Percentiles rank a stretch among this genome's conserved stretches.
These are phyloP conservation scores for Penicillium sp. DNA, from an alignment of 2,329 filamentous ascomycete genomes.

Conservation along the genomic window DNA sequence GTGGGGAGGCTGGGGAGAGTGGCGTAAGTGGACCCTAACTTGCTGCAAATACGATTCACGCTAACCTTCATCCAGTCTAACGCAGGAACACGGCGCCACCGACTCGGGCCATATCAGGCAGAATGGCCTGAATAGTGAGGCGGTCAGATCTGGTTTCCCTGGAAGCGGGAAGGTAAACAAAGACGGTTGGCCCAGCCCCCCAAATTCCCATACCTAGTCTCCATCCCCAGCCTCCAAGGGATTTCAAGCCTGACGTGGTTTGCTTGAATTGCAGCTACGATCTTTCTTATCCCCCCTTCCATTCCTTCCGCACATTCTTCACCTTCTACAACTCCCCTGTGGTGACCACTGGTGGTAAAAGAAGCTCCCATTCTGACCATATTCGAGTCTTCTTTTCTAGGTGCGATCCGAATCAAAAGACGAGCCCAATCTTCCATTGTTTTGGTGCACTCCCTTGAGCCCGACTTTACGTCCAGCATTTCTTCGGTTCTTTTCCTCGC, in stretches of 20 bases:
- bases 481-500: slow-evolving; percentile 4
- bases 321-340: slow-evolving; percentile 20
- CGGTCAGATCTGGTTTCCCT: slow-evolving; percentile 36
- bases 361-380: slow-evolving; percentile 24
- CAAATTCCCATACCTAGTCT: slow-evolving; percentile 27
- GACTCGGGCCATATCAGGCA: slow-evolving; percentile 1
- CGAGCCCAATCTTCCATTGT: slow-evolving; percentile 7
- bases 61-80: slow-evolving; percentile 12
- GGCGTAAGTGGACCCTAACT: slow-evolving; percentile 9
- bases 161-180: slow-evolving; percentile 43
- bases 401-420: slow-evolving; percentile 21
- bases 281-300: slow-evolving; percentile 30
- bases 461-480: slow-evolving; percentile 5
- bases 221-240: slow-evolving; percentile 38
- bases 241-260: slow-evolving; percentile 20
- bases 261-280: slow-evolving; percentile 37
- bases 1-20: slow-evolving; percentile 3
- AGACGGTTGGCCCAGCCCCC: slow-evolving; percentile 44
- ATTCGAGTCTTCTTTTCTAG: slow-evolving; percentile 20
- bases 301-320: slow-evolving; percentile 31
- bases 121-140: slow-evolving; percentile 22
- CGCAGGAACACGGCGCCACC: background rate
- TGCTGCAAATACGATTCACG: slow-evolving; percentile 8
- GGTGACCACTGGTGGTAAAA: slow-evolving; percentile 13
- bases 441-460: slow-evolving; percentile 3